Percentiles rank a stretch among this genome's conserved stretches.
Conservation (phyloP, 768 basidiomycete genomes). For the Phlebiopsis flavidoalba region DNA sequence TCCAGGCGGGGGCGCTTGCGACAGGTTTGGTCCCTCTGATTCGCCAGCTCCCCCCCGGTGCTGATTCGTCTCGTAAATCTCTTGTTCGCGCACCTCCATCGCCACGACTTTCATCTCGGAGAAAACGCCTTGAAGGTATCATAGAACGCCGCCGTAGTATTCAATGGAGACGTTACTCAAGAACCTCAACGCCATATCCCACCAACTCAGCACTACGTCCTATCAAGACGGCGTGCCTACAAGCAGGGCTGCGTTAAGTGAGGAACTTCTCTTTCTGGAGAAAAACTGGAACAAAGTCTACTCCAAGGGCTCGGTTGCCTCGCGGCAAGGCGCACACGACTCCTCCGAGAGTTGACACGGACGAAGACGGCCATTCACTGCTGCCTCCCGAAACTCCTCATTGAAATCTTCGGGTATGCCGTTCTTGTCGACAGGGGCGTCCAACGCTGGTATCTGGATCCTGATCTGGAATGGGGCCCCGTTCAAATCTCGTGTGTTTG, state of each 20-base stretch:
- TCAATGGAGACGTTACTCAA: no score
- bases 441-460: not conserved
- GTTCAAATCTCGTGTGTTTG: conserved; percentile 34
- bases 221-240: no score
- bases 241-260: not conserved
- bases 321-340: not conserved
- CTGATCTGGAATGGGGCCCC: not conserved
- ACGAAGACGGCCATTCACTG: conserved; percentile 13
- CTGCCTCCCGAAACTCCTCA: not conserved
- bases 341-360: not conserved
- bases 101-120: no score
- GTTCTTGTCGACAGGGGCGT: not conserved
- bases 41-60: not conserved
- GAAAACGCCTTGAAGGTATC: no score
- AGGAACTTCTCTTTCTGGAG: not conserved
- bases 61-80: not conserved
- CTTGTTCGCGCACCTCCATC: no score
- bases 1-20: not conserved
- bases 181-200: no score
- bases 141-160: no score
- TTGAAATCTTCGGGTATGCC: not conserved
- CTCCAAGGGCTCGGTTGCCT: not conserved
- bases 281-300: not conserved
- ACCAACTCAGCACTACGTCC: no score
- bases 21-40: not conserved